Conservation (phyloP, 129 eudicot genomes). For the Helianthus annuus region HanXRQr2.0-SUNRISE NC_035448.2:37564969-37565468, state of each 20-base stretch:
- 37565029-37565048: slow-evolving; percentile 82
- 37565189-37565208: neutral
- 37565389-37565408: neutral
- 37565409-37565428: neutral
- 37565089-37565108: slow-evolving; percentile 63
- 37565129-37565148: neutral
- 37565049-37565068: slow-evolving; percentile 96
- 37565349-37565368: slow-evolving; percentile 85
- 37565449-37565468: neutral
- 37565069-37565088: slow-evolving; percentile 92
- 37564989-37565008: slow-evolving; percentile 50
- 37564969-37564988: slow-evolving; percentile 14
- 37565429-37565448: neutral
- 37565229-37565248: neutral
- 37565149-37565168: neutral
- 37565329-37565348: slow-evolving; percentile 99
- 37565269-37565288: slow-evolving; percentile 93
- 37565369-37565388: slow-evolving; percentile 2
- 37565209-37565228: too few species aligned
- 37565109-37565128: slow-evolving; percentile 5
- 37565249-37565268: neutral
- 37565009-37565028: slow-evolving; percentile 79
- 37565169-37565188: neutral
- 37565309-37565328: slow-evolving; percentile 99
- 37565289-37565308: slow-evolving; percentile 93